phyloP scores from a whole-genome alignment of 225 moss, liverwort and hornwort genomes.

The Antitrichia curtipendula region DNA sequence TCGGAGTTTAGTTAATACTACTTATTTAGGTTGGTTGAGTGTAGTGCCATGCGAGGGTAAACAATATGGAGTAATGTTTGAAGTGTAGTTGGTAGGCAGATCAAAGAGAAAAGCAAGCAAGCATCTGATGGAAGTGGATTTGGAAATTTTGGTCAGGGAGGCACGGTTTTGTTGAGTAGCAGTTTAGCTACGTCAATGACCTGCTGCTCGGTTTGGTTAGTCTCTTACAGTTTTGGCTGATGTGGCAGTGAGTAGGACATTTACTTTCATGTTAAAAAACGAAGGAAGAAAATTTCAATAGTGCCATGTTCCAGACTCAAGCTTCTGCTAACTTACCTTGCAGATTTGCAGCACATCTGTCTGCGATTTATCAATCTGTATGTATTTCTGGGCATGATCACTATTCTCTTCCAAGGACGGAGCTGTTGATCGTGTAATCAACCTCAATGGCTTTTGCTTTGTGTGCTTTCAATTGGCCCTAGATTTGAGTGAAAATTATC shows the following conservation, averaged over 20 bases:
- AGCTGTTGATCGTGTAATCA: neutral
- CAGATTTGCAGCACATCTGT: neutral
- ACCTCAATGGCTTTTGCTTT: neutral
- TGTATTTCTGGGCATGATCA: neutral
- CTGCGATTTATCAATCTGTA: neutral
- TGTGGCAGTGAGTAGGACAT: neutral
- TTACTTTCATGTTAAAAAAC: neutral
- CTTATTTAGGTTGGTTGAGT: slow-evolving; percentile 5
- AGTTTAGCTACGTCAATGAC: neutral
- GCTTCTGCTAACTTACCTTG: neutral
- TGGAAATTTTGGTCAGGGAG: slow-evolving; percentile 12
- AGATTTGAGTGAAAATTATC: neutral
- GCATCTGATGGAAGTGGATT: neutral
- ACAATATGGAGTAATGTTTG: neutral
- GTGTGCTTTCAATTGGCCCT: neutral
- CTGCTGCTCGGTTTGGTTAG: slow-evolving; percentile 10
- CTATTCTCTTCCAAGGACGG: neutral
- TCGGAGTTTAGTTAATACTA: neutral
- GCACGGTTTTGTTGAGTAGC: slow-evolving; percentile 14
- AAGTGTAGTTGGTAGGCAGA: neutral
- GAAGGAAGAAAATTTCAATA: neutral
- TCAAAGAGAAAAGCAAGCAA: neutral
- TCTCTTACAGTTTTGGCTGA: slow-evolving; percentile 24
- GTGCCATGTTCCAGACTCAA: neutral
- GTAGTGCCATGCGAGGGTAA: neutral